Base-by-base conservation (phyloP, 2,329 filamentous ascomycete genomes). In the Lizonia empirigonia region DNA sequence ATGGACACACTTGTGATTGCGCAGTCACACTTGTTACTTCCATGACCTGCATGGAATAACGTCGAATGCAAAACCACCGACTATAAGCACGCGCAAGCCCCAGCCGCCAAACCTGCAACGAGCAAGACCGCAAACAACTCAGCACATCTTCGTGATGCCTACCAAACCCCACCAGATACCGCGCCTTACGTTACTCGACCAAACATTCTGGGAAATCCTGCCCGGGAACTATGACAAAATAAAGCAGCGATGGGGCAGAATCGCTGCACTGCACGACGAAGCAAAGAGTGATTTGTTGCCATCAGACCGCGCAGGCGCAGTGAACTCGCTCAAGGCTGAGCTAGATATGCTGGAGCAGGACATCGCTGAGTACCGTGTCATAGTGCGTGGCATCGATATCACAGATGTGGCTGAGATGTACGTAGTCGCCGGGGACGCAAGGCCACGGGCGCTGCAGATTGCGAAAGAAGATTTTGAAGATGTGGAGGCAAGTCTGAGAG, bases 321-420 rank as follows among this genome's bases (percentile, higher is more conserved):
- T 46, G 1, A 45, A 49, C 18, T 61, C 60, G 6, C 29, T 61
- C 1, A 56, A 52, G 22, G 58, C 50, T 1, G 56, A 61, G 39
- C 39, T 63, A 2, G 37, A 58, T 2, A 53, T 63, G 52, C 19
- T 59, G 18, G 42, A 52, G 22, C 19, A 41, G 3, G 58, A 61
- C 9, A 26, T 61, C 7, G 23, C 40, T 8, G 33, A 47, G 3
- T 63, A 61, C 13, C 39, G 51, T 1, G 23, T 15, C 12, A 29
- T 61, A 0, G 45, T 49, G 1, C 47, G 37, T 8, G 23, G 36
- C 2, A 45, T 61, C 5, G 24, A 53, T n/a, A 42, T 59, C 2
- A 54, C 44, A 4, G 56, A 58, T 41, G 22, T 63, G 2, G 50
- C 53, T 7, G 58, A 45, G 12, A 37, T 59, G 20, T 61, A 63